phyloP scores from a whole-genome alignment of 768 basidiomycete species.

The Tulasnella calospora region DNA sequence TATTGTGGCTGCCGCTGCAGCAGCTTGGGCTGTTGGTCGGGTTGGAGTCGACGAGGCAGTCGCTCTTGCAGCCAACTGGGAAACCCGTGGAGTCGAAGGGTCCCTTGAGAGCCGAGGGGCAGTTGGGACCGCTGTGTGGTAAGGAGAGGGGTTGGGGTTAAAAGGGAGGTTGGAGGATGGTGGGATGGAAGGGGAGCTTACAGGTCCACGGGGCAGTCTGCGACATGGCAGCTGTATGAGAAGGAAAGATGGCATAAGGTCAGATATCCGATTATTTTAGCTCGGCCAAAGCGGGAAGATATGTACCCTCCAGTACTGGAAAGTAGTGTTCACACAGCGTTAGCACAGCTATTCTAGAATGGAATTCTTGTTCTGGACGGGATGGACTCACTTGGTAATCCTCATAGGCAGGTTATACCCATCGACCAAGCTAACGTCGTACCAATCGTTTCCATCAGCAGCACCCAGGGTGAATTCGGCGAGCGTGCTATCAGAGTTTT shows the following conservation, averaged over 20 bases:
- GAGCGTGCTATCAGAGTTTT: slow-evolving; percentile 16
- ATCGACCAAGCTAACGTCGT: slow-evolving; percentile 30
- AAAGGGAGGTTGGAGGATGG: not conserved
- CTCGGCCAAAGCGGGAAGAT: not conserved
- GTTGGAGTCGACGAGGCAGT: slow-evolving; percentile 30
- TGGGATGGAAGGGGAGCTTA: not conserved
- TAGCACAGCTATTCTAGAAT: not conserved
- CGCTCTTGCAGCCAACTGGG: slow-evolving; percentile 32
- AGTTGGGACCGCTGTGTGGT: not conserved
- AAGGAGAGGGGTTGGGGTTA: not conserved
- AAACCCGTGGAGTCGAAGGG: slow-evolving; percentile 28
- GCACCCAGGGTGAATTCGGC: slow-evolving; percentile 30
- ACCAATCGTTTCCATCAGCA: slow-evolving; percentile 16
- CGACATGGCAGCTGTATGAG: not conserved
- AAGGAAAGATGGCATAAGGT: not conserved
- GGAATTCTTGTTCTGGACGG: not conserved
- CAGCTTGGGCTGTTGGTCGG: slow-evolving; percentile 29
- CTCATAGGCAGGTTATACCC: slow-evolving; percentile 29
- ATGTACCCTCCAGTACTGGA: not conserved
- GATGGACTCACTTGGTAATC: slow-evolving; percentile 25
- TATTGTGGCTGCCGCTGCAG: slow-evolving; percentile 30
- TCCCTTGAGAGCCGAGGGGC: slow-evolving; percentile 6
- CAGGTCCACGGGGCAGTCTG: slow-evolving; percentile 16
- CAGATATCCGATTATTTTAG: not conserved
- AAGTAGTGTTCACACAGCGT: not conserved